Base-by-base conservation (phyloP, 2,329 filamentous ascomycete species). In the Ophiocordyceps camponoti-rufipedis region DNA sequence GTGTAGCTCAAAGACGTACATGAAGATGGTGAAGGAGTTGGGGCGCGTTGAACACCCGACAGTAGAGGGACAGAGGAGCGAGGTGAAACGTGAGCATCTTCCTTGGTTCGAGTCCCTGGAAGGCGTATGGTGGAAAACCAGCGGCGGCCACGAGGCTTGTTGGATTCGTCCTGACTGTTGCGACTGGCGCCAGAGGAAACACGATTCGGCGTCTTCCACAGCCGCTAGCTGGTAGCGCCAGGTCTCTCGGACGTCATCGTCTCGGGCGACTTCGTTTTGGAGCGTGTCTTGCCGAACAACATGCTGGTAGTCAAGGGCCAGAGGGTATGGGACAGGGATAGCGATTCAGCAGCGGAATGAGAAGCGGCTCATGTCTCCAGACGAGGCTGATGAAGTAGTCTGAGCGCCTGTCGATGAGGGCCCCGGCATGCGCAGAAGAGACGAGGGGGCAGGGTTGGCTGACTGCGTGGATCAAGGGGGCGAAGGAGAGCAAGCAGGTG, bases 211-310 rank as follows among this genome's bases (percentile, higher is more conserved):
- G 49, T 50, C 45, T 51, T 54, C 54, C 54, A 56, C 50, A 56
- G 53, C 51, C 48, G 48, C 54, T 54, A 56, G 52, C 54, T 56
- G 50, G 31, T 51, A 46, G 48, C 46, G 43, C 46, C 48, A 48
- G 41, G 43, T 33, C 28, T 40, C 14, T 46, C 43, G 12, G 45
- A 39, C 32, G 47, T 35, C 18, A 47, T 47, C 35, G 33, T 19
- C 44, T 46, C 46, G 45, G 28, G 11, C 7, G 49, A 39, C n/a
- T 48, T 44, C 42, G 48, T 28, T 43, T 45, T 48, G 28, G 47
- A 45, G 41, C 47, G 50, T 44, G 46, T 41, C 39, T 49, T 54
- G 43, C 45, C 49, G 50, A 54, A 54, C 47, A 53, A 47, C 50
- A 54, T 54, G 46, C 44, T 52, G 48, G 32, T 49, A 46, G 47